phyloP scores from a whole-genome alignment of 140 eudicot species.

The Stevia rebaudiana region DNA sequence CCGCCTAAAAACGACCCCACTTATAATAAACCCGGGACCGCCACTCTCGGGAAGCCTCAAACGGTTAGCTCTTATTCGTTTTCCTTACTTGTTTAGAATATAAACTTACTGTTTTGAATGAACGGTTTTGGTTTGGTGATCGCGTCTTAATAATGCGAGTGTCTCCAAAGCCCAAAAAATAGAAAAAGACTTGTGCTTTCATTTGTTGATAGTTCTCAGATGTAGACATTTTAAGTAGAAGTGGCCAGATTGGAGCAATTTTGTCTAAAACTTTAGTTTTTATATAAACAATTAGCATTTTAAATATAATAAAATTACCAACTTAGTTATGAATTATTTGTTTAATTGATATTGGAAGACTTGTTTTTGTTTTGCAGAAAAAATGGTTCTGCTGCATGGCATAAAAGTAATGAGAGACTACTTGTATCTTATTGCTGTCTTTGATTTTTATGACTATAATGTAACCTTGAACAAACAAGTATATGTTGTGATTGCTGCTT shows the following conservation, averaged over 20 bases:
- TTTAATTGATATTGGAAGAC: background rate
- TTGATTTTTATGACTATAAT: constrained; percentile 34
- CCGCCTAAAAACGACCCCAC: constrained; percentile 44
- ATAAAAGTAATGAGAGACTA: constrained; percentile 33
- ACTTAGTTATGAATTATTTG: background rate
- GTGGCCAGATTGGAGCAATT: no score
- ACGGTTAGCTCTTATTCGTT: constrained; percentile 38
- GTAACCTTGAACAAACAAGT: constrained; percentile 28
- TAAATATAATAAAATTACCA: no score
- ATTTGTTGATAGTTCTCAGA: no score
- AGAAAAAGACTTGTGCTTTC: no score
- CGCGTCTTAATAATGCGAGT: no score
- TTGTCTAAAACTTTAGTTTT: no score
- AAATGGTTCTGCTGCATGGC: constrained; percentile 50
- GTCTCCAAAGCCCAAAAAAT: no score
- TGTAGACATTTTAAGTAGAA: no score
- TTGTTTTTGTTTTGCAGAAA: constrained; percentile 22
- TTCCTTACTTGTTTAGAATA: constrained; percentile 7
- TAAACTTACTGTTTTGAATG: background rate
- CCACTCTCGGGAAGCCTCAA: constrained; percentile 51
- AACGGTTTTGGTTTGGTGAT: constrained; percentile 3
- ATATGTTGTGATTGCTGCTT: constrained; percentile 33
- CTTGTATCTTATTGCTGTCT: constrained; percentile 38
- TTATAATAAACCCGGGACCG: constrained; percentile 34
- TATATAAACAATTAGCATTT: no score